A percentile compares a stretch with the other conserved stretches of the same genome.
These are phyloP conservation scores for Rutstroemia sp. DNA, from an alignment of 2,329 filamentous ascomycete genomes.

Conservation along the genomic window DNA sequence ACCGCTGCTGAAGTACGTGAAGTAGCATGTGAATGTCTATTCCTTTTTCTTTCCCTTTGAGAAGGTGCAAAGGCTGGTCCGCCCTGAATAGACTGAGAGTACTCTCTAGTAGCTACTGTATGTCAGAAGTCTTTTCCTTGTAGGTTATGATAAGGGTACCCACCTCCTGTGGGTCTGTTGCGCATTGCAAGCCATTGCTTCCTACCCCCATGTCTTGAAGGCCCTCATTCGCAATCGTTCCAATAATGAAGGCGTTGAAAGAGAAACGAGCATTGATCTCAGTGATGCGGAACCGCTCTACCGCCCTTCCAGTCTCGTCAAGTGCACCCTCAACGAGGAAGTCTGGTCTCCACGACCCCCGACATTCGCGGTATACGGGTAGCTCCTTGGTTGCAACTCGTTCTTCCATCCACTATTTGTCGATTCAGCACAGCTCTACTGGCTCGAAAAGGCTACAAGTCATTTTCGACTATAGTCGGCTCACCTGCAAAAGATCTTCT, in stretches of 20 bases:
- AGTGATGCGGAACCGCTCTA: background rate
- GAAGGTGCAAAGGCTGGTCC: background rate
- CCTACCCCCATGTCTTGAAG: background rate
- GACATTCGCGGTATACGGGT: background rate
- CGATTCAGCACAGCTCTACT: background rate
- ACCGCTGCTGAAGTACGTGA: background rate
- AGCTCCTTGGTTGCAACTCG: background rate
- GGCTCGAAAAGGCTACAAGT: background rate
- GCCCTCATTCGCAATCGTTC: background rate
- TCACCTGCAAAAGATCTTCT: background rate
- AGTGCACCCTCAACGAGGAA: background rate
- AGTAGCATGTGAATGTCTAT: constrained; percentile 1
- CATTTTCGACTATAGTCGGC: background rate
- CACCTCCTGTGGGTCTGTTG: background rate
- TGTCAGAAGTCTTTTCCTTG: background rate
- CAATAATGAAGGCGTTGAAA: background rate
- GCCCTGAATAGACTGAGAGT: background rate
- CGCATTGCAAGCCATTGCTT: background rate
- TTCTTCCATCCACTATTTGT: background rate
- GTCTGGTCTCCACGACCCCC: background rate
- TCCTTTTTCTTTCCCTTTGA: background rate
- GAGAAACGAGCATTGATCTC: background rate
- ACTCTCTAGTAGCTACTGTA: background rate
- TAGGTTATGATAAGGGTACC: background rate
- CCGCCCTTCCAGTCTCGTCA: background rate